Conservation (phyloP, 148 eudicot genomes). For the Vaccinium myrtillus region DNA sequence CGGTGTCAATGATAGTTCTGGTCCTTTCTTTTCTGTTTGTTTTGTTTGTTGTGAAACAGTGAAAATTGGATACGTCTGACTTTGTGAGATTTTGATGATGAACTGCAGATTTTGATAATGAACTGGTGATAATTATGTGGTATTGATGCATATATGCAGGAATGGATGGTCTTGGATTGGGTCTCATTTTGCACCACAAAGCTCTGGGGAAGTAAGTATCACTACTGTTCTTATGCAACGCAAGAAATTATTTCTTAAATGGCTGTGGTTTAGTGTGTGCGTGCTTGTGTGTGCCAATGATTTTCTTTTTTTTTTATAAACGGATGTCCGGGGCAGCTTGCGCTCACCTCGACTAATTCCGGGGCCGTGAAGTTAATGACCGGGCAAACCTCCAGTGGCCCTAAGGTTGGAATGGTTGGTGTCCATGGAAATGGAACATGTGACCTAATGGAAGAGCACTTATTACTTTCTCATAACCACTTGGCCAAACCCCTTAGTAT, state of each 20-base stretch:
- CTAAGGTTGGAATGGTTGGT: too few relatives aligned
- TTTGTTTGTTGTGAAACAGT: neutral
- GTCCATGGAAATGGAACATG: too few relatives aligned
- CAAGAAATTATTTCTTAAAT: neutral
- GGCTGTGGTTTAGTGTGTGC: neutral
- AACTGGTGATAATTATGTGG: neutral
- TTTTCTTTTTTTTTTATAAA: neutral
- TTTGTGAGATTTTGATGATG: neutral
- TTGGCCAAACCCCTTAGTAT: neutral
- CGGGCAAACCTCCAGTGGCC: too few relatives aligned
- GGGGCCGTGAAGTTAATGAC: too few relatives aligned
- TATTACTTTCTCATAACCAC: too few relatives aligned
- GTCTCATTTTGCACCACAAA: constrained; percentile 84
- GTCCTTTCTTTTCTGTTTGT: neutral
- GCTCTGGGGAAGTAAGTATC: constrained; percentile 76
- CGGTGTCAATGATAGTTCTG: neutral
- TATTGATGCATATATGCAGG: constrained; percentile 42
- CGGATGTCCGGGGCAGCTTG: too few relatives aligned
- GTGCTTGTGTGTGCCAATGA: neutral
- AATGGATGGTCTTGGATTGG: constrained; percentile 94
- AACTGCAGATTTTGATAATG: neutral
- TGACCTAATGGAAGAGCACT: too few relatives aligned
- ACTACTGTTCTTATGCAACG: neutral
- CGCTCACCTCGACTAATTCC: too few relatives aligned
- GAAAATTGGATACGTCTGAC: neutral